Base-by-base conservation (phyloP, 225 moss, liverwort and hornwort species). In the Rhytidiadelphus loreus region DNA sequence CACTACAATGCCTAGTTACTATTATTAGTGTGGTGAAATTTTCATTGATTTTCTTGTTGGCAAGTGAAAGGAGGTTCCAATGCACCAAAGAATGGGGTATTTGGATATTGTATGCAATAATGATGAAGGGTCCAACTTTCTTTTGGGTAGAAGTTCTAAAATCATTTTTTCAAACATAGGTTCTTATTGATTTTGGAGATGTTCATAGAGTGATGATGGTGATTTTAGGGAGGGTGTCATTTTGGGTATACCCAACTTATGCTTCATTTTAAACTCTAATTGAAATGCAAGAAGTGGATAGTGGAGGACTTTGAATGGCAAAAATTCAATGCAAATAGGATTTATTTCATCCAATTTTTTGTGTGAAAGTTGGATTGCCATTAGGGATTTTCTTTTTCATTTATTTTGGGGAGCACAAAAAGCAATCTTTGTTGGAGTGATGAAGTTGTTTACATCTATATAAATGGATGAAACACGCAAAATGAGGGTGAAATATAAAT, bases 51-150 rank as follows among this genome's bases (percentile, higher is more conserved):
- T 18, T 74, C 7, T 30, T 10, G 12, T 17, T 30, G 16, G 7
- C 0, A 18, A 41, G 29, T 29, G 6, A 46, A 73, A 30, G 11
- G 18, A 46, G 2, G 12, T 48, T 20, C 8, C 5, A 33, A 50
- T 0, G 0, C 3, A 75, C 20, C 2, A 20, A 20, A 74, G 20
- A 12, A 19, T 7, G 0, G 1, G 11, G 5, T 0, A 32, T 11
- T 29, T 48, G 3, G 46, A 46, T 43, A 15, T 0, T 0, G 0
- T 29, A 46, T 30, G 8, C 6, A 17, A 72, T 41, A 72, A 3
- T 44, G 44, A 17, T 16, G 6, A 72, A 72, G 16, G 16, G 2
- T 29, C 6, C 44, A 72, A 28, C 4, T 9, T 43, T 8, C 16
- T 16, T 16, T 11, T 0, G 2, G 3, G 2, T 17, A 74, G 30